These are phyloP conservation scores for Xylaria scruposa DNA, from an alignment of 495 filamentous ascomycete genomes.

Conservation along the genomic window DNA sequence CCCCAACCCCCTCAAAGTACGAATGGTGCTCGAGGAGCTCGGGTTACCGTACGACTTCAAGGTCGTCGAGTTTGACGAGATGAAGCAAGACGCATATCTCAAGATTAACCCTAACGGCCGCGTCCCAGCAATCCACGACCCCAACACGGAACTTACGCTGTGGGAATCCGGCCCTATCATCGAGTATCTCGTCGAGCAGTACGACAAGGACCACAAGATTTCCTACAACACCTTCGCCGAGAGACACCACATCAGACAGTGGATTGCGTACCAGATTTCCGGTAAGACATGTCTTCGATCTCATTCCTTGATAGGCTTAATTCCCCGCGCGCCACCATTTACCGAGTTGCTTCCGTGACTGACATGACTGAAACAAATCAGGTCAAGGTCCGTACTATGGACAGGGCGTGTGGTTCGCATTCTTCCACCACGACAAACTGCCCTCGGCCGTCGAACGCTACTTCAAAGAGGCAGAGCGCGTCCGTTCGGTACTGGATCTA, in stretches of 20 bases:
- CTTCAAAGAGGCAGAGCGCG: constrained; percentile 51
- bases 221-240: constrained; percentile 49
- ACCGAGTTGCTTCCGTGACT: background rate
- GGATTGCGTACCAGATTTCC: constrained; percentile 53
- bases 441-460: constrained; percentile 54
- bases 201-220: constrained; percentile 65
- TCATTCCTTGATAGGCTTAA: background rate
- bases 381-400: constrained; percentile 61
- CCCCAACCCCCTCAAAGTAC: constrained; percentile 73
- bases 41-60: constrained; percentile 55
- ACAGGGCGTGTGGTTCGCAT: constrained; percentile 48
- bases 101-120: constrained; percentile 73
- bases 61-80: constrained; percentile 30
- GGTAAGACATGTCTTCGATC: constrained; percentile 33
- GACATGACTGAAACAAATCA: background rate
- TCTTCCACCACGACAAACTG: constrained; percentile 48
- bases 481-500: constrained; percentile 51
- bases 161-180: constrained; percentile 77
- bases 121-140: constrained; percentile 54
- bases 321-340: background rate
- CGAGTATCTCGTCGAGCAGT: constrained; percentile 69
- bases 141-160: constrained; percentile 65
- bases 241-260: constrained; percentile 41
- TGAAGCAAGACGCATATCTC: constrained; percentile 60
- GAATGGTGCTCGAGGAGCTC: constrained; percentile 67